Evolutionary conservation across 352 stramenopile genomes (phyloP).

Genomic region (Aphanomyces astaci): DNA sequence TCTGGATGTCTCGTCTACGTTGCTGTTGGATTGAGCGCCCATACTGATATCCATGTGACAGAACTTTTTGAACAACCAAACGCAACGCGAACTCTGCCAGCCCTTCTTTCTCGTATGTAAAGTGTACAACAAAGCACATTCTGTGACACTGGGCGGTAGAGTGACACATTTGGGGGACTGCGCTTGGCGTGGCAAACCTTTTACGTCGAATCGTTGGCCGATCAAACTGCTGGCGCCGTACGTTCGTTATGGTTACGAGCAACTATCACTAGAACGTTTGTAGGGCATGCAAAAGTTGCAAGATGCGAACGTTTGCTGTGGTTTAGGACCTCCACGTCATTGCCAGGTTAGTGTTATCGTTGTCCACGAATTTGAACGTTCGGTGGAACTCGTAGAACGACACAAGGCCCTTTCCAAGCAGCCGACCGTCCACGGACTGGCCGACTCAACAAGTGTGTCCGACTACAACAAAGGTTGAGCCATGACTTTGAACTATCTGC

Average conservation of each 20-base stretch:
- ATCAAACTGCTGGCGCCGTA: constrained; percentile 7
- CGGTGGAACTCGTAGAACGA: background rate
- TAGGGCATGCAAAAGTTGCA: constrained; percentile 17
- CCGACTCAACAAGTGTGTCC: constrained; percentile 4
- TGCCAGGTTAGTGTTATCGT: background rate
- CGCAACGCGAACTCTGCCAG: background rate
- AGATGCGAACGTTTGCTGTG: constrained; percentile 18
- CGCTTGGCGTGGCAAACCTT: constrained; percentile 13
- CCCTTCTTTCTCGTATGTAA: constrained; percentile 16
- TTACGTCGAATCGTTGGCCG: constrained; percentile 10
- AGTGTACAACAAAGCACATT: no score
- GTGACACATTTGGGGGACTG: constrained; percentile 5
- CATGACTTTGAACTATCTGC: background rate
- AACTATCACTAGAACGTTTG: background rate
- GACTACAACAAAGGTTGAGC: background rate
- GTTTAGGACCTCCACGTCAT: constrained; percentile 12
- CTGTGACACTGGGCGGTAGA: no score
- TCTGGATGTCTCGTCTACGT: background rate
- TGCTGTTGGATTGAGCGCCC: no score
- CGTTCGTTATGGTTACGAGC: background rate
- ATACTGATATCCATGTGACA: no score
- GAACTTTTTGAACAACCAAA: constrained; percentile 2
- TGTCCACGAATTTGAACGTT: background rate
- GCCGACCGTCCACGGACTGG: background rate
- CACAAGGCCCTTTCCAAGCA: constrained; percentile 1